A percentile compares a stretch with the other conserved stretches of the same genome.
These are phyloP conservation scores for Lyophyllum decastes DNA, from an alignment of 768 basidiomycete genomes.

Conservation along the genomic window DNA sequence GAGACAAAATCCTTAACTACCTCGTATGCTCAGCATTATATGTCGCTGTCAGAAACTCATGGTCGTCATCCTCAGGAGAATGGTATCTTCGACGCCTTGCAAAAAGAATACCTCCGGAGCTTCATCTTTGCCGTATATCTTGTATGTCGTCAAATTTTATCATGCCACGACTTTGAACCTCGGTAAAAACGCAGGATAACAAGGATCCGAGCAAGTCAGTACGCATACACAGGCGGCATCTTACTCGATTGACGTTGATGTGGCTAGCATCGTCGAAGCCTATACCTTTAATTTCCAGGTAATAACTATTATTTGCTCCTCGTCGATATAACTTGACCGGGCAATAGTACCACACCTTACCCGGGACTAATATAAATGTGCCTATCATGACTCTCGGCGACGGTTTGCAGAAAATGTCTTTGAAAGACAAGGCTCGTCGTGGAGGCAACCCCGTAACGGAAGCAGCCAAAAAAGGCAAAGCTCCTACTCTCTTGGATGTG, in stretches of 20 bases:
- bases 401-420: conserved; percentile 50
- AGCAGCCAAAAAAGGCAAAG: conserved; percentile 58
- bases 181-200: conserved; percentile 55
- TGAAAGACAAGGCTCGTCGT: conserved; percentile 30
- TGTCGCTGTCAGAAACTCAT: conserved; percentile 6
- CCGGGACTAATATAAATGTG: conserved; percentile 58
- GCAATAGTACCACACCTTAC: conserved; percentile 64
- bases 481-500: conserved; percentile 78
- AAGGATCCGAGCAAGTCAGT: conserved; percentile 83
- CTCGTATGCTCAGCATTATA: conserved; percentile 48
- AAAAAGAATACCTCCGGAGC: conserved; percentile 81
- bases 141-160: conserved; percentile 39
- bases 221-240: conserved; percentile 27
- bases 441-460: conserved; percentile 58
- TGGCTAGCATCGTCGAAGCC: conserved; percentile 75
- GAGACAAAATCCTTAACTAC: conserved; percentile 80
- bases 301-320: not conserved
- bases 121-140: conserved; percentile 87
- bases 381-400: conserved; percentile 78
- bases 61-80: conserved; percentile 54
- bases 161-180: not conserved
- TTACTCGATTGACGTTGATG: conserved; percentile 1
- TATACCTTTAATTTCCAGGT: conserved; percentile 89
- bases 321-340: conserved; percentile 4
- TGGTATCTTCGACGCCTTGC: conserved; percentile 84